phyloP scores from a whole-genome alignment of 768 basidiomycete genomes.

The Termitomyces sp. region DNA sequence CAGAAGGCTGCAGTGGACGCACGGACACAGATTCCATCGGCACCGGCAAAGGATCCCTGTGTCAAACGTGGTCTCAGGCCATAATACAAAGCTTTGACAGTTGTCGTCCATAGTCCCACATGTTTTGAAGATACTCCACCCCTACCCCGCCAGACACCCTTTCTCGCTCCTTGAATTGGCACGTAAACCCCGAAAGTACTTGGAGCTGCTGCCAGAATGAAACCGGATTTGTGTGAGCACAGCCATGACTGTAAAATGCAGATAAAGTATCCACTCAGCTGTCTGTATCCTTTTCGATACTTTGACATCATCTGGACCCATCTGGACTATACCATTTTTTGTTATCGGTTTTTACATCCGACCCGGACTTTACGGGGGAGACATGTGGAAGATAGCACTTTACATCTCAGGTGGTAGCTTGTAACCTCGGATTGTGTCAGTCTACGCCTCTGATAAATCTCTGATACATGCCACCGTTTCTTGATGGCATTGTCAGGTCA shows the following conservation, averaged over 20 bases:
- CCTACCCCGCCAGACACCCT: background rate
- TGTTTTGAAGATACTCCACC: background rate
- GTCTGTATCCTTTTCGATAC: background rate
- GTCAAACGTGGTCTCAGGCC: background rate
- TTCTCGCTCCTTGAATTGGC: background rate
- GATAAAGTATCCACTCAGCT: background rate
- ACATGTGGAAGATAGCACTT: too few relatives aligned
- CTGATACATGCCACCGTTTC: background rate
- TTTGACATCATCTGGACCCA: background rate
- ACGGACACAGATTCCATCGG: constrained; percentile 1
- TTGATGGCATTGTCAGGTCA: constrained; percentile 8
- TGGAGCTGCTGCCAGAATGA: background rate
- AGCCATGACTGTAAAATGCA: background rate
- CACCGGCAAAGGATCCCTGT: background rate
- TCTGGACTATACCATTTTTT: background rate
- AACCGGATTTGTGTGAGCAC: background rate
- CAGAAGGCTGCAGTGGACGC: background rate
- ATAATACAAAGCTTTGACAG: constrained; percentile 2
- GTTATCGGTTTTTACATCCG: background rate
- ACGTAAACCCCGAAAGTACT: background rate
- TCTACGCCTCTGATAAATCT: background rate
- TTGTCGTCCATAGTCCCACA: background rate
- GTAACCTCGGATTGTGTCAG: constrained; percentile 1
- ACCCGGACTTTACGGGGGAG: background rate
- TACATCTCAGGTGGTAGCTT: background rate